Evolutionary conservation across 1,139 yeast species (phyloP).

Genomic region (Taphrina deformans): DNA sequence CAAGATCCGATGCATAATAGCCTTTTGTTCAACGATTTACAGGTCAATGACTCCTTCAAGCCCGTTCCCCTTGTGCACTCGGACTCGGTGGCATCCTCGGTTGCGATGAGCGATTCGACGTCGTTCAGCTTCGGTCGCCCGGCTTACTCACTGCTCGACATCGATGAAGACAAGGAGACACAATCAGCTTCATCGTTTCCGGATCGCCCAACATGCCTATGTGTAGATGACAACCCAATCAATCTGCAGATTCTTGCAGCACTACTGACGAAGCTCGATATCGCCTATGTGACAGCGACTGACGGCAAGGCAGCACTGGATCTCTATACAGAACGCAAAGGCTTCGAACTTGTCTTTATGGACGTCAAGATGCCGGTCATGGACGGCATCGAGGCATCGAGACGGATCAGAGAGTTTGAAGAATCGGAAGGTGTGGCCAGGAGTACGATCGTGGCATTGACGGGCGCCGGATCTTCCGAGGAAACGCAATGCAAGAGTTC

Average conservation of each 20-base stretch:
- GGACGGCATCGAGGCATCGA: constrained; percentile 23
- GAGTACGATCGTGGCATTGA: constrained; percentile 7
- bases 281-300: constrained; percentile 5
- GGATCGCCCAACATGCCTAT: constrained; percentile 4
- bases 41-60: not conserved
- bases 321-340: not conserved
- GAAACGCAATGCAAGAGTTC: constrained; percentile 1
- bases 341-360: constrained; percentile 24
- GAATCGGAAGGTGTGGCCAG: not conserved
- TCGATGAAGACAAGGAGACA: not conserved
- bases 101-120: not conserved
- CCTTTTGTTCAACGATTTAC: not conserved
- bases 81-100: not conserved
- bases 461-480: constrained; percentile 20
- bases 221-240: constrained; percentile 28
- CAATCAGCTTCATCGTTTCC: not conserved
- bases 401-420: not conserved
- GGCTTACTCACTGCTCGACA: not conserved
- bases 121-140: not conserved
- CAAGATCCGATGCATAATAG: not conserved
- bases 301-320: constrained; percentile 10
- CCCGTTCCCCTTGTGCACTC: not conserved
- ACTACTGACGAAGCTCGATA: constrained; percentile 7
- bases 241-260: constrained; percentile 14
- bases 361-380: constrained; percentile 27